Percentiles rank a stretch among this genome's conserved stretches.
Conservation (phyloP, 768 basidiomycete species). For the Daedaleopsis sinensis region DNA sequence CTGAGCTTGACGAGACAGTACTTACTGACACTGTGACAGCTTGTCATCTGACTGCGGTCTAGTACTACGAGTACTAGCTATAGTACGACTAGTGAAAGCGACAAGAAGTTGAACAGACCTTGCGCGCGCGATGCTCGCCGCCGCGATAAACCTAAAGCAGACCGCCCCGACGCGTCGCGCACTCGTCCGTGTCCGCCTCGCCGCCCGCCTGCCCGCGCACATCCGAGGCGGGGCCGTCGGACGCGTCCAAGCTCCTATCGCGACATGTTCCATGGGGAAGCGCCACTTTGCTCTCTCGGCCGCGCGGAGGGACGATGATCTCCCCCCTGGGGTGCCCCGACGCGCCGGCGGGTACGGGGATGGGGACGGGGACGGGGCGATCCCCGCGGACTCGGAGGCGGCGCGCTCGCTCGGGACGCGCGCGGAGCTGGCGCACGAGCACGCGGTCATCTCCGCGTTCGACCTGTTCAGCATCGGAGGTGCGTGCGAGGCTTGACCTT, state of each 20-base stretch:
- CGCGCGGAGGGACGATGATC: conserved; percentile 5
- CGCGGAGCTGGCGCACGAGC: conserved; percentile 47
- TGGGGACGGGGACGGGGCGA: conserved; percentile 7
- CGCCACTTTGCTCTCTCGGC: conserved; percentile 2
- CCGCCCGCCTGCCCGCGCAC: background rate
- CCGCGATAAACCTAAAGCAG: conserved; percentile 4
- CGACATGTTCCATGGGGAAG: conserved; percentile 1
- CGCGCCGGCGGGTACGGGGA: conserved; percentile 8
- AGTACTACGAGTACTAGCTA: no score
- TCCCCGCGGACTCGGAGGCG: conserved; percentile 25
- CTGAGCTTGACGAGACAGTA: no score
- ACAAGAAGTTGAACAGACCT: no score
- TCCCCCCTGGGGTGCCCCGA: background rate
- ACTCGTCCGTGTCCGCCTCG: conserved; percentile 3
- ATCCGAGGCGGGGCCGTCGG: background rate
- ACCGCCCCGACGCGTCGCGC: conserved; percentile 14
- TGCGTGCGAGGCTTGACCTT: no score
- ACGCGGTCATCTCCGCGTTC: conserved; percentile 93
- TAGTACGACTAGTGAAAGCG: no score
- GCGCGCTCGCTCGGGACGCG: conserved; percentile 12
- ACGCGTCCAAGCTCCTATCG: background rate
- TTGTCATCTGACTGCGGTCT: no score
- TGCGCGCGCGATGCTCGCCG: conserved; percentile 8
- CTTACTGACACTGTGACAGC: no score
- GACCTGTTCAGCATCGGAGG: conserved; percentile 93